A percentile compares a stretch with the other conserved stretches of the same genome.
phyloP scores from a whole-genome alignment of 2,329 filamentous ascomycete genomes.

The Fusarium staphyleae region DNA sequence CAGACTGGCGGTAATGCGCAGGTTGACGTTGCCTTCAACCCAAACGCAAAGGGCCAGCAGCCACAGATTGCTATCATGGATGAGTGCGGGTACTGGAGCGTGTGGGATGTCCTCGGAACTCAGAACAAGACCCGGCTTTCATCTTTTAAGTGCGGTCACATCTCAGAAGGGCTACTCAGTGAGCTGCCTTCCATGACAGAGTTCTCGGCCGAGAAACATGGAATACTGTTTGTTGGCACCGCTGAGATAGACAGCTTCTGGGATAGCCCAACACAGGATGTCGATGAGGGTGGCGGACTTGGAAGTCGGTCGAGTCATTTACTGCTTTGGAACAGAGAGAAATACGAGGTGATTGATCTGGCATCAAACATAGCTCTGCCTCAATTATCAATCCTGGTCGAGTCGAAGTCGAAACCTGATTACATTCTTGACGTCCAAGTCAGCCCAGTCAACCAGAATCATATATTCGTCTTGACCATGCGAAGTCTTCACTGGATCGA shows the following conservation, averaged over 20 bases:
- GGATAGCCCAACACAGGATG: conserved; percentile 20
- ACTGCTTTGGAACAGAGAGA: conserved; percentile 49
- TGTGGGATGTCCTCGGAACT: conserved; percentile 66
- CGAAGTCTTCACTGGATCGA: conserved; percentile 58
- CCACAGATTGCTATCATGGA: conserved; percentile 73
- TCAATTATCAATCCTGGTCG: conserved; percentile 38
- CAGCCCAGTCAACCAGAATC: conserved; percentile 54
- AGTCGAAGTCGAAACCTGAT: conserved; percentile 42
- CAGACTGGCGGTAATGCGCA: conserved; percentile 64
- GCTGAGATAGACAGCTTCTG: conserved; percentile 33
- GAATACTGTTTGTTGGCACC: conserved; percentile 52
- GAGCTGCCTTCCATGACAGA: conserved; percentile 44
- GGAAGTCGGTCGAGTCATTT: conserved; percentile 38
- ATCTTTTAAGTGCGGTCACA: conserved; percentile 52
- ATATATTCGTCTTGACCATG: conserved; percentile 67
- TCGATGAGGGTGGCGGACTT: conserved; percentile 5
- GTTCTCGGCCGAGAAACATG: conserved; percentile 50
- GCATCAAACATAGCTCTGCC: conserved; percentile 43
- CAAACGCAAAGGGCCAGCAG: conserved; percentile 54
- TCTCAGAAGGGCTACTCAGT: conserved; percentile 49
- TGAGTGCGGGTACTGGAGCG: conserved; percentile 68
- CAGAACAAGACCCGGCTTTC: conserved; percentile 46
- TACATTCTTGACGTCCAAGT: conserved; percentile 63
- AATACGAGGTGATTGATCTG: conserved; percentile 48
- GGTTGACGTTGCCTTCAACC: conserved; percentile 71